Conservation (phyloP, 2,329 filamentous ascomycete genomes). For the Ophiostoma australiae region DNA sequence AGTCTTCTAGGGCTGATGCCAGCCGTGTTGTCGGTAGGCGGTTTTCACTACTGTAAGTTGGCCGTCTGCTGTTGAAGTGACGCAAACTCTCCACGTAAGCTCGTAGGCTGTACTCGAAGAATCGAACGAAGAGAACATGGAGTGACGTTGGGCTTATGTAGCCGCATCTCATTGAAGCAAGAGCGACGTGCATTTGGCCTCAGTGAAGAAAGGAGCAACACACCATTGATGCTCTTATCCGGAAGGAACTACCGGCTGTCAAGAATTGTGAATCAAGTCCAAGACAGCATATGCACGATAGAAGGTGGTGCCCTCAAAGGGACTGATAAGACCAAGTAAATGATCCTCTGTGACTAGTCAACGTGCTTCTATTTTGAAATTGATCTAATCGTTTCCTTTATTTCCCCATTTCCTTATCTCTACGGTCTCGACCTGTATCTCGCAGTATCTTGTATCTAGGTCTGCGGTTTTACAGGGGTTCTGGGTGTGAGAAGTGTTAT, state of each 20-base stretch:
- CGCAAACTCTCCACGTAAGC: constrained; percentile 10
- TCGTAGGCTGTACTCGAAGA: background rate
- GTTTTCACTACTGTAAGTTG: background rate
- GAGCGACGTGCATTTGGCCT: background rate
- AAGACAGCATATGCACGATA: constrained; percentile 12
- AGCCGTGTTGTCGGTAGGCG: background rate
- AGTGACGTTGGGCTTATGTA: constrained; percentile 1
- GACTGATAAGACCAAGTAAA: constrained; percentile 5
- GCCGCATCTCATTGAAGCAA: background rate
- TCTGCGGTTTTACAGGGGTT: background rate
- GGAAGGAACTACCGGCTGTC: constrained; percentile 10
- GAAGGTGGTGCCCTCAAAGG: background rate
- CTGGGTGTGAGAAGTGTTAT: background rate
- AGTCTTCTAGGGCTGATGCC: background rate
- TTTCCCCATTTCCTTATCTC: background rate
- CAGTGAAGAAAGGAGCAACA: background rate
- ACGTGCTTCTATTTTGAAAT: background rate
- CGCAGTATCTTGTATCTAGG: background rate
- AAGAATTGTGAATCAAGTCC: background rate
- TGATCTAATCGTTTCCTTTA: background rate
- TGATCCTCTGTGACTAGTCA: constrained; percentile 7
- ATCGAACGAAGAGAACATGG: background rate
- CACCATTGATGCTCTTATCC: background rate
- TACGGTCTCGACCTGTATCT: background rate
- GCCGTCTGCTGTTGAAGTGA: background rate